A percentile compares a stretch with the other conserved stretches of the same genome.
These are phyloP conservation scores for Ordospora pajunii DNA, from an alignment of 371 early-diverging fungal species.

Conservation along the genomic window DNA sequence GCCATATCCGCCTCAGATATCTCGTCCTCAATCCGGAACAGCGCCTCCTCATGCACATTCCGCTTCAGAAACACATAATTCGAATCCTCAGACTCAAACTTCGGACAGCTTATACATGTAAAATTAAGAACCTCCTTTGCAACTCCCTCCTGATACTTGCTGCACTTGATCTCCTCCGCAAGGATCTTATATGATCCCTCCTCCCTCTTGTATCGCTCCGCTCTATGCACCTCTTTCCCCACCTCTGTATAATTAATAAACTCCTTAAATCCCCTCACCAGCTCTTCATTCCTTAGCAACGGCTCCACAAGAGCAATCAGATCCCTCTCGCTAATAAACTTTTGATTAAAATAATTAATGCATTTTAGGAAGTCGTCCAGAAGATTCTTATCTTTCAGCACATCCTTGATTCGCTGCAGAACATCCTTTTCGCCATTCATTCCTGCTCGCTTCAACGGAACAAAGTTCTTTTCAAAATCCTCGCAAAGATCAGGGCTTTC, in stretches of 20 bases:
- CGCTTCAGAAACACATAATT: slow-evolving; percentile 81
- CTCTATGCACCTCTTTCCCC: slow-evolving; percentile 21
- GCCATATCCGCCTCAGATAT: slow-evolving; percentile 91
- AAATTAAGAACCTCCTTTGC: slow-evolving; percentile 84
- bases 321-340: slow-evolving; percentile 71
- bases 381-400: slow-evolving; percentile 68
- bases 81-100: slow-evolving; percentile 81
- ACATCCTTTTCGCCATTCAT: slow-evolving; percentile 15
- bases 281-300: slow-evolving; percentile 68
- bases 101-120: slow-evolving; percentile 82
- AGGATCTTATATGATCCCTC: slow-evolving; percentile 56
- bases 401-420: slow-evolving; percentile 53
- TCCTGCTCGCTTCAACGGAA: slow-evolving; percentile 66
- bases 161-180: slow-evolving; percentile 44
- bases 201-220: slow-evolving; percentile 1
- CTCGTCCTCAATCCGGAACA: slow-evolving; percentile 91
- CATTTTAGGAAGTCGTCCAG: slow-evolving; percentile 91
- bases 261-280: slow-evolving; percentile 80
- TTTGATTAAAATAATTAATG: slow-evolving; percentile 83
- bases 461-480: slow-evolving; percentile 69
- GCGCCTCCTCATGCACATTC: slow-evolving; percentile 80
- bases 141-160: slow-evolving; percentile 71
- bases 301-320: slow-evolving; percentile 71
- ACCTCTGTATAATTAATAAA: slow-evolving; percentile 77
- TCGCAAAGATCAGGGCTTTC: slow-evolving; percentile 57